Evolutionary conservation across 2,329 filamentous ascomycete species (phyloP).

Genomic region (Zopfia rhizophila): DNA sequence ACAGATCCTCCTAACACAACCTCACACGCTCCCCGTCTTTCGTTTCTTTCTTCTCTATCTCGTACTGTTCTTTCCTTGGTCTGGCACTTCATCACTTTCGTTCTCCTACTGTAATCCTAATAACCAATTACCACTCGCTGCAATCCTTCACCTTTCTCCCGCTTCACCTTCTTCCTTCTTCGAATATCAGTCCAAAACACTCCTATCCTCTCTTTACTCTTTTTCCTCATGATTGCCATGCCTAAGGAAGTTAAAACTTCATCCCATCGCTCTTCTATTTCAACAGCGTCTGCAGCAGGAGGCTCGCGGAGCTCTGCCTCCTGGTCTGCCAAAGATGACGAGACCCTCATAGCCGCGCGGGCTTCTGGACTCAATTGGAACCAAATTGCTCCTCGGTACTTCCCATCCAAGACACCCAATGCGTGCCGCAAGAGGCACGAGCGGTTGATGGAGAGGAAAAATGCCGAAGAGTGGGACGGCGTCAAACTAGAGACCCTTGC

Average conservation of each 20-base stretch:
- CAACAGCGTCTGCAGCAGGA: conserved; percentile 43
- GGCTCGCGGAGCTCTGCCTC: conserved; percentile 53
- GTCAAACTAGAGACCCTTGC: conserved; percentile 79
- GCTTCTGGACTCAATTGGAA: conserved; percentile 84
- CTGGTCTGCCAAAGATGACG: conserved; percentile 80
- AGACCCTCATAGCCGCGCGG: conserved; percentile 75
- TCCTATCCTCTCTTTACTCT: conserved; percentile 2
- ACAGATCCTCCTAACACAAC: conserved; percentile 39
- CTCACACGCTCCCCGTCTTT: conserved; percentile 42
- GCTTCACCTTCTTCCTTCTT: conserved; percentile 2
- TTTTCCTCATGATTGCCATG: conserved; percentile 52
- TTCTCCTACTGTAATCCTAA: conserved; percentile 47
- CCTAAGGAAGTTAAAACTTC: conserved; percentile 55
- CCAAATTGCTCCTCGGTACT: conserved; percentile 79
- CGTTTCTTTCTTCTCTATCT: conserved; percentile 46
- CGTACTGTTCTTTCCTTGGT: conserved; percentile 43
- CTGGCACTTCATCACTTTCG: conserved; percentile 37
- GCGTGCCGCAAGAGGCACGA: conserved; percentile 92
- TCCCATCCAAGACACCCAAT: conserved; percentile 79
- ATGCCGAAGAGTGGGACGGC: conserved; percentile 81
- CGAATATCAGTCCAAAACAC: background rate
- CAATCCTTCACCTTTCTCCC: conserved; percentile 20
- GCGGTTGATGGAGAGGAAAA: conserved; percentile 78
- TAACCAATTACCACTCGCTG: conserved; percentile 38
- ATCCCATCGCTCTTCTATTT: conserved; percentile 43